Base-by-base conservation (phyloP, 2,329 filamentous ascomycete species). In the Fusarium napiforme region DNA sequence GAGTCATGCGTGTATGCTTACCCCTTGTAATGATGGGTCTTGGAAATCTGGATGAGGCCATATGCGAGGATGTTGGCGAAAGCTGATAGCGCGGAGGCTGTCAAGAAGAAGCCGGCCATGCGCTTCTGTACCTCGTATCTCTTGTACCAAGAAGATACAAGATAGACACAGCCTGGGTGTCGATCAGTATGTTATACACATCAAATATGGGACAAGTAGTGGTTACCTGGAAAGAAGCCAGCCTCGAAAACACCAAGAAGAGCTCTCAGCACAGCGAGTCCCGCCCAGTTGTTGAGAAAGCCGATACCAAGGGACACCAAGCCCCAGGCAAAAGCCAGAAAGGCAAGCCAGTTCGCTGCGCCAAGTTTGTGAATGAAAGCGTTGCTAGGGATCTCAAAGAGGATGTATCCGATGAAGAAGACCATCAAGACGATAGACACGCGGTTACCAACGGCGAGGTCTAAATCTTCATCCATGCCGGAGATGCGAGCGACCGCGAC, bases 11-110 rank as follows among this genome's bases (percentile, higher is more conserved):
- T 32, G 32, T 32, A 32, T 32, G 7, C 40, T 28, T 4, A 59
- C 70, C 70, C 66, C 19, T 73, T 73, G 14, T 71, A 73, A 2
- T 60, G 39, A 19, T 73, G 70, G 0, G 59, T 36, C 1, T 73
- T 73, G 1, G 71, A 67, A 3, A 73, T 67, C 0, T 73, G 71
- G 0, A 73, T 73, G 2, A 73, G 49, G 0, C 71, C 71, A 14
- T 73, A 73, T 2, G 71, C 71, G 5, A 73, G 62, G 4, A 73
- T 73, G 1, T 73, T 73, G 7, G 71, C 71, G 26, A 73, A 73
- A 1, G 71, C 71, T 0, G 71, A 73, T 0, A 73, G 28, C 0
- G 71, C 71, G 3, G 71, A 71, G 0, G 71, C 57, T 1, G 58
- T 73, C 12, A 73, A 23, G 18, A 73, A 73, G 23, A 73, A 73